Conservation (phyloP, 306 rosid genomes). For the Sesbania bispinosa region DNA sequence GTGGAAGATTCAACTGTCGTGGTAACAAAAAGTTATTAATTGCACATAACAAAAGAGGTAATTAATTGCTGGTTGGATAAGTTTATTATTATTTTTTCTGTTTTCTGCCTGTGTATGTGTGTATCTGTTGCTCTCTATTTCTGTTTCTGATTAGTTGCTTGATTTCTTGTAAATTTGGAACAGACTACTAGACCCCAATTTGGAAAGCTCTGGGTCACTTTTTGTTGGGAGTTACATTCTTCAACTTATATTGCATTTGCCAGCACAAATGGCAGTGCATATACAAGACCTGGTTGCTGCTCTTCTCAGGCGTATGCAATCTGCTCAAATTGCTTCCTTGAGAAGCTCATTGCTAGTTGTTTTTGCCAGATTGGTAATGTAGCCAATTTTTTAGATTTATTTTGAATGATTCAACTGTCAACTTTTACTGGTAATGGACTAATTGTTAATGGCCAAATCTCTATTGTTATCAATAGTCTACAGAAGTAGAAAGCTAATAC, state of each 20-base stretch:
- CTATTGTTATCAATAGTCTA: background rate
- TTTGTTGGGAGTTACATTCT: slow-evolving; percentile 90
- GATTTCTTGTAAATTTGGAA: slow-evolving; percentile 31
- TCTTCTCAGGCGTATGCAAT: slow-evolving; percentile 82
- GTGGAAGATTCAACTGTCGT: background rate
- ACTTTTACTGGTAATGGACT: background rate
- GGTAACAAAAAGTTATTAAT: background rate
- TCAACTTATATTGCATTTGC: slow-evolving; percentile 89
- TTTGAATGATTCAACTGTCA: slow-evolving; percentile 3
- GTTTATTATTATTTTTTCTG: background rate
- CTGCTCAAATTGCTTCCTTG: slow-evolving; percentile 68
- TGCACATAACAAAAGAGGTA: background rate
- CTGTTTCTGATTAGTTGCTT: slow-evolving; percentile 27
- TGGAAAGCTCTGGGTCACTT: slow-evolving; percentile 93
- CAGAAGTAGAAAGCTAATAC: background rate
- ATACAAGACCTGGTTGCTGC: slow-evolving; percentile 80
- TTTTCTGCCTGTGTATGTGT: background rate
- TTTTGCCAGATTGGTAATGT: slow-evolving; percentile 83
- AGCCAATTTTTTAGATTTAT: background rate
- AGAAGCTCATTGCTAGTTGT: slow-evolving; percentile 82
- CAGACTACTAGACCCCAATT: slow-evolving; percentile 82
- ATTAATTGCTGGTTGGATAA: background rate
- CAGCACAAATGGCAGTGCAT: slow-evolving; percentile 80
- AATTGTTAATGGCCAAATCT: slow-evolving; percentile 11
- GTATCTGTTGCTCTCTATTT: background rate